phyloP scores from a whole-genome alignment of 2,329 filamentous ascomycete species.

The Claviceps quebecensis region DNA sequence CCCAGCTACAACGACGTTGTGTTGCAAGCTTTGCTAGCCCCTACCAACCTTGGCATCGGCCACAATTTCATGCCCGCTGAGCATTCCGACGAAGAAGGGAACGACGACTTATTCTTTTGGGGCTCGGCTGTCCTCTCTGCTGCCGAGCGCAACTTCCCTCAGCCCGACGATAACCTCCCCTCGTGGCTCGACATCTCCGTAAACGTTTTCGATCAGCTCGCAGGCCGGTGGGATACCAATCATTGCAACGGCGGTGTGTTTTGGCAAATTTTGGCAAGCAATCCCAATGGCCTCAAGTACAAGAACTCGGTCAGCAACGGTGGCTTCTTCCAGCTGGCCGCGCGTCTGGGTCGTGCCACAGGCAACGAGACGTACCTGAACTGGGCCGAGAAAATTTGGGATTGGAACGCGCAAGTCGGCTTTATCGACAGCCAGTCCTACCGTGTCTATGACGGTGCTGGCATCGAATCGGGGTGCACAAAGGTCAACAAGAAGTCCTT shows the following conservation, averaged over 20 bases:
- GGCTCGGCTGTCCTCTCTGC: constrained; percentile 52
- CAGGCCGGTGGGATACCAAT: constrained; percentile 52
- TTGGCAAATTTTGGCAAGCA: constrained; percentile 70
- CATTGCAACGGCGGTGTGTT: constrained; percentile 58
- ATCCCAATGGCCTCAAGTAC: constrained; percentile 63
- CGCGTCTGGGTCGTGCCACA: constrained; percentile 57
- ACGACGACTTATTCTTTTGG: constrained; percentile 68
- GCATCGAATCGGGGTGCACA: constrained; percentile 38
- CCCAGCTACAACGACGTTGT: constrained; percentile 45
- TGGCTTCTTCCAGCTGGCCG: constrained; percentile 69
- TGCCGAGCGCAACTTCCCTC: constrained; percentile 53
- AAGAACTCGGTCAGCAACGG: constrained; percentile 75
- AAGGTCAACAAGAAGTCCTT: constrained; percentile 41
- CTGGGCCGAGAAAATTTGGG: constrained; percentile 53
- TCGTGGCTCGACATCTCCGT: constrained; percentile 53
- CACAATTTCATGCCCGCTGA: constrained; percentile 45
- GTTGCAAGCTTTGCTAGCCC: constrained; percentile 43
- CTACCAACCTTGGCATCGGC: constrained; percentile 37
- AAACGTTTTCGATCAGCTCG: constrained; percentile 61
- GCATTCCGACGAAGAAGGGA: constrained; percentile 49
- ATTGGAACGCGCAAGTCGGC: constrained; percentile 45
- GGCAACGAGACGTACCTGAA: constrained; percentile 50
- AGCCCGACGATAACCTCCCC: constrained; percentile 40
- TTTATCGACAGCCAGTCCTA: constrained; percentile 39
- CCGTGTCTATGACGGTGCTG: constrained; percentile 50